Evolutionary conservation across 2,329 filamentous ascomycete species (phyloP), one percentile per base, ranked within the genome.

Genomic region (Neonectria coccinea): DNA sequence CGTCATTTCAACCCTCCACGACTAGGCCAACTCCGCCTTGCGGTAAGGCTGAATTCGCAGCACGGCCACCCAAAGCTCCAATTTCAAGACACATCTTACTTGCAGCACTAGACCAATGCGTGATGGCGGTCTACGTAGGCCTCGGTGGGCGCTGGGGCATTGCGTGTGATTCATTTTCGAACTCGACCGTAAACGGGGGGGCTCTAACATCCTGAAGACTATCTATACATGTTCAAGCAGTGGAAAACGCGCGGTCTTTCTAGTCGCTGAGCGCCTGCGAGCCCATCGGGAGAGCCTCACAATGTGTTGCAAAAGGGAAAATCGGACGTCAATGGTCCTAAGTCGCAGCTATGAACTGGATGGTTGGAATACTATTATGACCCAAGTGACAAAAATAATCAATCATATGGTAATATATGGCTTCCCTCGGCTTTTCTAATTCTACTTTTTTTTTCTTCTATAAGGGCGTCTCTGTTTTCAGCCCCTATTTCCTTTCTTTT

Each of bases 361-460:
- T 6, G 5, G 31, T 33, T 4, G 11, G 22, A 27, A 25, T 22
- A 14, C 12, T 25, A 10, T 48, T 16, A 39, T 11, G 25, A 29
- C 3, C 25, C n/a, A 16, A 50, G 25, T 50, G 25, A 29, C 45
- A 47, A 50, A 50, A 50, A 50, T 50, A 31, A 18, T 31, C 47
- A 50, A 50, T 50, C 47, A 50, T 50, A 50, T 50, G 47, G 45
- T 27, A n/a, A 45, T 48, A 48, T n/a, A 48, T 48, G 25, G 22
- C 25, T 29, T 48, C 22, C 16, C 22, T 14, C 25, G 25, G 25
- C 16, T 29, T 25, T 36, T 25, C 22, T 25, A 25, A 25, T 25
- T 3, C 5, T 25, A 25, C 12, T 36, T 44, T 45, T 7, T 25
- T 45, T 45, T 25, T 7, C 11, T 25, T 45, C 5, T 12, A 6